Conservation (phyloP, 2,329 filamentous ascomycete species). For the Furcasterigmium furcatum region DNA sequence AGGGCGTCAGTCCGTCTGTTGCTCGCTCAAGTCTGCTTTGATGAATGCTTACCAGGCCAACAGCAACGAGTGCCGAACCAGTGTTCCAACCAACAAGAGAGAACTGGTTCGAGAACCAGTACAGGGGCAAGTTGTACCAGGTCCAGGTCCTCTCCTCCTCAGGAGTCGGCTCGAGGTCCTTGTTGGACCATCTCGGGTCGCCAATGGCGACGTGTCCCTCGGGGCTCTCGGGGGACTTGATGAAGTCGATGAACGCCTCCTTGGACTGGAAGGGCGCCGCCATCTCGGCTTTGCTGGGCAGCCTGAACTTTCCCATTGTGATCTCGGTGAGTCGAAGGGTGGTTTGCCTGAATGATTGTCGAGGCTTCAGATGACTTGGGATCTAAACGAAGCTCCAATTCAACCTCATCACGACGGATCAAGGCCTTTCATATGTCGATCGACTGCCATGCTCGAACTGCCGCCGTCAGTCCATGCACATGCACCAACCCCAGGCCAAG, state of each 20-base stretch:
- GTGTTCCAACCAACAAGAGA: slow-evolving; percentile 23
- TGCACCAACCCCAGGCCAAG: not conserved
- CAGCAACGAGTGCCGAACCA: slow-evolving; percentile 20
- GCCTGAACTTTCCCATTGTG: slow-evolving; percentile 7
- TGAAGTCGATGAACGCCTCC: slow-evolving; percentile 17
- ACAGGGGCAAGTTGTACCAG: slow-evolving; percentile 20
- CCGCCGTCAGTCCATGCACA: not conserved
- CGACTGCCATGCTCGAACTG: not conserved
- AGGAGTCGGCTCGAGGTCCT: slow-evolving; percentile 23
- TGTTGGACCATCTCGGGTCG: slow-evolving; percentile 23
- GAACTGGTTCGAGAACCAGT: slow-evolving; percentile 23
- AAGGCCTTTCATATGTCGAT: slow-evolving; percentile 1
- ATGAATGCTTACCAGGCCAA: slow-evolving; percentile 15
- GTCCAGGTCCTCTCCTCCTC: slow-evolving; percentile 22
- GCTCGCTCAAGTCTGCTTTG: not conserved
- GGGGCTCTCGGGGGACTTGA: slow-evolving; percentile 13
- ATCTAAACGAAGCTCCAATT: not conserved
- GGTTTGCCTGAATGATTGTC: too few relatives aligned
- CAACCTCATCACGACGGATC: not conserved
- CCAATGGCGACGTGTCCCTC: slow-evolving; percentile 15
- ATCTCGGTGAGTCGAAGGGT: too few relatives aligned
- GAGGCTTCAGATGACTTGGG: not conserved
- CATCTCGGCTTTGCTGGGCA: slow-evolving; percentile 9
- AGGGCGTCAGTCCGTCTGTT: not conserved
- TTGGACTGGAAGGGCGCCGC: slow-evolving; percentile 18